These are phyloP conservation scores for Tricholoma hemisulphureum DNA, from an alignment of 768 basidiomycete genomes.

Conservation along the genomic window DNA sequence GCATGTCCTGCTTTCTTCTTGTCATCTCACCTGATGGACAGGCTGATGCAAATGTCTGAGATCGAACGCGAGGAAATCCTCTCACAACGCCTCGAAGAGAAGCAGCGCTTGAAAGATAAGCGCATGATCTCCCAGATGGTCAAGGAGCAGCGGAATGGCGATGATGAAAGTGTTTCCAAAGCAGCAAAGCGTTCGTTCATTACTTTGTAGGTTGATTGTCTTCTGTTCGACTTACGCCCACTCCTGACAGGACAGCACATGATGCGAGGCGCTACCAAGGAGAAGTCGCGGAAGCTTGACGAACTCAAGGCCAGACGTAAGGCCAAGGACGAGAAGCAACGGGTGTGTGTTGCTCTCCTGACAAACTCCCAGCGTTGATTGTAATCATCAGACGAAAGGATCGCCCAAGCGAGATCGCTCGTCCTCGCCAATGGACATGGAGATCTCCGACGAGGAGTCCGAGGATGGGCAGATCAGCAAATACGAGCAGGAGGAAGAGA, in stretches of 20 bases:
- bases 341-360: constrained; percentile 45
- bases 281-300: constrained; percentile 75
- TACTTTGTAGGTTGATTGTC: background rate
- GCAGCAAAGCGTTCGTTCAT: constrained; percentile 70
- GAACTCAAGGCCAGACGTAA: constrained; percentile 85
- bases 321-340: constrained; percentile 86
- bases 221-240: constrained; percentile 2
- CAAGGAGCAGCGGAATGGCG: constrained; percentile 55
- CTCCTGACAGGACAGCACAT: constrained; percentile 66
- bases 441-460: constrained; percentile 81
- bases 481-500: constrained; percentile 72
- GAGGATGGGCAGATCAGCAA: constrained; percentile 80
- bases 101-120: constrained; percentile 71
- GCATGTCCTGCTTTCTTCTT: constrained; percentile 18
- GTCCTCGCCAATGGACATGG: constrained; percentile 84
- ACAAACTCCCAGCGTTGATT: background rate
- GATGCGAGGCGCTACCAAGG: constrained; percentile 70
- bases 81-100: constrained; percentile 75
- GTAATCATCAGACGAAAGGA: constrained; percentile 39
- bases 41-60: constrained; percentile 78
- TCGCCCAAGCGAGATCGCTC: constrained; percentile 71
- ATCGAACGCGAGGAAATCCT: constrained; percentile 88
- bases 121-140: constrained; percentile 73
- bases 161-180: constrained; percentile 60
- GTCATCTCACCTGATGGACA: constrained; percentile 32